A percentile compares a stretch with the other conserved stretches of the same genome.
Conservation (phyloP, 139 green algal genomes). For the Tetraselmis chui region DNA sequence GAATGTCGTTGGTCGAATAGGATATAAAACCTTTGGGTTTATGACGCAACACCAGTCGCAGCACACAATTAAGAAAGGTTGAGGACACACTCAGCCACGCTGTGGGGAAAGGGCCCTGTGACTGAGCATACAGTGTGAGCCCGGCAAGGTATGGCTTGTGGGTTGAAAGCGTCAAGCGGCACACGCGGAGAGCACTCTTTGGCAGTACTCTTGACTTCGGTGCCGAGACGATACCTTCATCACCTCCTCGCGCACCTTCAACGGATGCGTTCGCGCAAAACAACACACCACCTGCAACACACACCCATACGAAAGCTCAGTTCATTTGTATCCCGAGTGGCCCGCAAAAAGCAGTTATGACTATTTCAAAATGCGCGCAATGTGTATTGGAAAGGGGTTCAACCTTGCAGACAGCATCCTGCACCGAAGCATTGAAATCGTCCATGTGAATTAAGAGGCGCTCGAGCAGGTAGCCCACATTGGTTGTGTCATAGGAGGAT, state of each 20-base stretch:
- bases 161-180: no score
- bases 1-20: no score
- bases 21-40: no score
- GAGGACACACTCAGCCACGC: no score
- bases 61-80: no score
- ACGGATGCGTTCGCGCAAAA: slow-evolving; percentile 26
- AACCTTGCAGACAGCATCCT: slow-evolving; percentile 35
- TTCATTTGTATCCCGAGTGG: neutral
- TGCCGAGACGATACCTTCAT: slow-evolving; percentile 44
- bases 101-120: no score
- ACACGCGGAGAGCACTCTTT: slow-evolving; percentile 37
- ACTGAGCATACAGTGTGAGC: no score
- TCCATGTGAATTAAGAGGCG: slow-evolving; percentile 76
- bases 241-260: slow-evolving; percentile 31
- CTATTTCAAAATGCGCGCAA: neutral
- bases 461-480: slow-evolving; percentile 51
- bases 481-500: slow-evolving; percentile 38
- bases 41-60: no score
- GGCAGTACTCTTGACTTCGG: slow-evolving; percentile 38
- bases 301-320: neutral
- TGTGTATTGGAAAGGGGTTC: neutral
- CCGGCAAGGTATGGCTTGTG: no score
- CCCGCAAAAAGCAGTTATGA: neutral
- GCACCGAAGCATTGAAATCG: slow-evolving; percentile 48
- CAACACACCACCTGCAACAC: slow-evolving; percentile 8